Conservation (phyloP, 805 yeast genomes). For the Ogataea siamensis region DNA sequence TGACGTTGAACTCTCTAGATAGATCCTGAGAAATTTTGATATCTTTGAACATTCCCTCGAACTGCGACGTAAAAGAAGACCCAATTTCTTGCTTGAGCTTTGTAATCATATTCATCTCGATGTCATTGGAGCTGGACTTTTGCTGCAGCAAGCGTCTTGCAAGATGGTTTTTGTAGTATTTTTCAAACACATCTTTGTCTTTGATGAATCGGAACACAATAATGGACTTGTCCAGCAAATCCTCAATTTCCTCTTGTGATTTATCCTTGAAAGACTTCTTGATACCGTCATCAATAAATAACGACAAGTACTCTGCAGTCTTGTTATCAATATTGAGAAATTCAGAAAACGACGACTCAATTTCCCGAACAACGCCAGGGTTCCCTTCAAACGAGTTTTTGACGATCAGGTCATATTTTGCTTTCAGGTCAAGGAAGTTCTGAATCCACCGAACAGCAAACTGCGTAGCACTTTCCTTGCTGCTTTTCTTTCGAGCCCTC, state of each 20-base stretch:
- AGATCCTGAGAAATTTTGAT: constrained; percentile 56
- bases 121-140: constrained; percentile 47
- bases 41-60: constrained; percentile 87
- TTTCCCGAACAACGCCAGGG: constrained; percentile 47
- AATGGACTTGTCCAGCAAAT: constrained; percentile 52
- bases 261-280: constrained; percentile 49
- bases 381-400: constrained; percentile 49
- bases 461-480: constrained; percentile 40
- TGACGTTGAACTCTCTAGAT: constrained; percentile 38
- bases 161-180: constrained; percentile 77
- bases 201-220: constrained; percentile 63
- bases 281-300: constrained; percentile 57
- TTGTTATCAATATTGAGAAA: constrained; percentile 52
- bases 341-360: constrained; percentile 60
- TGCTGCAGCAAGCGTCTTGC: constrained; percentile 71
- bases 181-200: constrained; percentile 86
- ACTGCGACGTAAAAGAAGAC: constrained; percentile 68
- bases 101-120: constrained; percentile 67
- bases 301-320: constrained; percentile 53
- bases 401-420: constrained; percentile 49
- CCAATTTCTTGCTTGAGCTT: constrained; percentile 77
- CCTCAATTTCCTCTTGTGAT: constrained; percentile 45
- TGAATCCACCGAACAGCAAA: constrained; percentile 71
- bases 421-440: constrained; percentile 49
- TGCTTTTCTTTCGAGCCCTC: constrained; percentile 21